These are phyloP conservation scores for Aegilops bicornis DNA, from an alignment of 176 grass and related monocot species.

Conservation along the genomic window DNA sequence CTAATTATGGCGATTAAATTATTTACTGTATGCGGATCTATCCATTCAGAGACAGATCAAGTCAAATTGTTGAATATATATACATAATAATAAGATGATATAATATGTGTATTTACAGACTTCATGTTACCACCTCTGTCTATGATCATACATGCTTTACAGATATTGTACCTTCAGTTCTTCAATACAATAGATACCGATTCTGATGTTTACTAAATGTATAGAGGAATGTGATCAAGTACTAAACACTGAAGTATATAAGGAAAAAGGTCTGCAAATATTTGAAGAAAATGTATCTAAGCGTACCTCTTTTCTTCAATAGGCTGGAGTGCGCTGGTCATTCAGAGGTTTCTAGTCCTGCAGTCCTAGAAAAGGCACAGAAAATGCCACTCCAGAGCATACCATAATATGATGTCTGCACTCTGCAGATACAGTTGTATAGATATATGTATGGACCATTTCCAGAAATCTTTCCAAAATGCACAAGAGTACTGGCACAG, in stretches of 20 bases:
- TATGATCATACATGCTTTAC: neutral
- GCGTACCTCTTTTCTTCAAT: conserved; percentile 20
- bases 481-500: neutral
- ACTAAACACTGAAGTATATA: neutral
- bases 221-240: neutral
- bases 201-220: neutral
- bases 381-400: neutral
- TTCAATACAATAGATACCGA: neutral
- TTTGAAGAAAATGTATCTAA: neutral
- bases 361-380: neutral
- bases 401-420: neutral
- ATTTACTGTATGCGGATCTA: conserved; percentile 22
- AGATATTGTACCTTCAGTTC: neutral
- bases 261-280: neutral
- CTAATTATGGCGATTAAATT: conserved; percentile 20
- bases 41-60: neutral
- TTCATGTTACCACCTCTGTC: neutral
- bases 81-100: neutral
- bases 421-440: neutral
- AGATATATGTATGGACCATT: neutral
- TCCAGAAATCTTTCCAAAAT: neutral
- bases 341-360: neutral
- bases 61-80: conserved; percentile 21
- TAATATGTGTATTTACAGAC: neutral
- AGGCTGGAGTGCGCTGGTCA: neutral